Percentiles rank a stretch among this genome's conserved stretches.
Conservation (phyloP, 768 basidiomycete genomes). For the Gelatoporia subvermispora region DNA sequence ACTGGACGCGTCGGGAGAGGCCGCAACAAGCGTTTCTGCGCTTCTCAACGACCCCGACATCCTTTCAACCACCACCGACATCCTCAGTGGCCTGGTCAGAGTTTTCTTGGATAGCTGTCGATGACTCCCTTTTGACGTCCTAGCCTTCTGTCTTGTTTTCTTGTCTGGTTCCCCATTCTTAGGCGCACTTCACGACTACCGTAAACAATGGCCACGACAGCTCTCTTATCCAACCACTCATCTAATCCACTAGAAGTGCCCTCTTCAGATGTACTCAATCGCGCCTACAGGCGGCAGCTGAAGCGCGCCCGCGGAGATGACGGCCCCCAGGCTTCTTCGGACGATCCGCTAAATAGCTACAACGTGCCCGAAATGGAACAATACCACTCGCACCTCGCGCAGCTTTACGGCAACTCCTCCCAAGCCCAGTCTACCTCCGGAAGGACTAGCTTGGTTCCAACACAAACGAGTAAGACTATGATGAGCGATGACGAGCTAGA, state of each 20-base stretch:
- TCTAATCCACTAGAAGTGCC: conserved; percentile 70
- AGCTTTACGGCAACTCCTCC: conserved; percentile 31
- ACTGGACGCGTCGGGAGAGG: too few relatives aligned
- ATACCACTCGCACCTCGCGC: conserved; percentile 49
- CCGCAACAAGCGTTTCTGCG: too few relatives aligned
- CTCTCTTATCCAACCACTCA: conserved; percentile 60
- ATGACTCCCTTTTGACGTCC: too few relatives aligned
- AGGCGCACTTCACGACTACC: too few relatives aligned
- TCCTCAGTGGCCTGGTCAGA: too few relatives aligned
- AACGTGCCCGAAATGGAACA: conserved; percentile 35
- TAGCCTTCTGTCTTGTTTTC: too few relatives aligned
- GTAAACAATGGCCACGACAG: conserved; percentile 33
- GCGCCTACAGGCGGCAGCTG: conserved; percentile 37
- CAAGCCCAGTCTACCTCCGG: conserved; percentile 4
- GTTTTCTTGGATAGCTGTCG: too few relatives aligned
- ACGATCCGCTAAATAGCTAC: conserved; percentile 44
- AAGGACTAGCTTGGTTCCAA: background rate
- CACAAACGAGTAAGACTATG: background rate
- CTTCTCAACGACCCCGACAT: too few relatives aligned
- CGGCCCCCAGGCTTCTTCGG: conserved; percentile 37
- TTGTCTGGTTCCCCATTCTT: too few relatives aligned
- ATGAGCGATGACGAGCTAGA: conserved; percentile 3
- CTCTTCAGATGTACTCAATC: conserved; percentile 55
- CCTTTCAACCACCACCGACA: too few relatives aligned
- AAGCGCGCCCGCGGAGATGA: conserved; percentile 18